Evolutionary conservation across 148 eudicot species (phyloP), one percentile per base, ranked within the genome.

Genomic region (Fallopia convolvulus): DNA sequence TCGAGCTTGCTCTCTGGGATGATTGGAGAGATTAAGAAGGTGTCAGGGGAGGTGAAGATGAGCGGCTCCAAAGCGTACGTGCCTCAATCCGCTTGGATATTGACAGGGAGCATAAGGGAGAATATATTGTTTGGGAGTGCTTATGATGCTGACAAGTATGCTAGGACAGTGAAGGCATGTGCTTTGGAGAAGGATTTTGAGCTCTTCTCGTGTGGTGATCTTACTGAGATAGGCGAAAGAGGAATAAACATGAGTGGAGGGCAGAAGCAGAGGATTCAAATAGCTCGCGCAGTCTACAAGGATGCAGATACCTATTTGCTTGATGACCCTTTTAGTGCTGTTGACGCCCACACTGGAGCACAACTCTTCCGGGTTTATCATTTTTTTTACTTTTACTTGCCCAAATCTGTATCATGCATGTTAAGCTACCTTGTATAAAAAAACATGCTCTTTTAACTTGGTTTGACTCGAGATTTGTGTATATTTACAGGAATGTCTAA

Each of bases 161-260:
- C 85, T 4, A 81, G 75, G 82, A 88, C 87, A 33, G 78, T 89
- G 13, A 89, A 87, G 73, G 92, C 90, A 20, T 89, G 91, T 75
- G 76, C 85, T 7, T 80, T 88, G 83, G 84, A 84, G 77, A 84
- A 88, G 76, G 91, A 88, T 82, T 75, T 88, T 6, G 89, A 88
- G 30, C 80, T 86, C 30, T 78, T 86, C 50, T 76, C 89, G 1
- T 86, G 81, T n/a, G 88, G 90, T 9, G 92, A 89, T 77, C 86
- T 81, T 75, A 86, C 89, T 0, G 75, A 83, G 9, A 87, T 87
- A 73, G 92, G 92, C 5, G 92, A 89, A 71, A 83, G 92, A 79
- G 92, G 92, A n/a, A 89, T 85, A n/a, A 89, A 89, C 77, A 73
- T 89, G 82, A 89, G 92, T 66, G 90, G 92, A 12, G 92, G 92